Evolutionary conservation across 352 stramenopile genomes (phyloP), one percentile per base, ranked within the genome.

Genomic region (Phytophthora cryptogea): DNA sequence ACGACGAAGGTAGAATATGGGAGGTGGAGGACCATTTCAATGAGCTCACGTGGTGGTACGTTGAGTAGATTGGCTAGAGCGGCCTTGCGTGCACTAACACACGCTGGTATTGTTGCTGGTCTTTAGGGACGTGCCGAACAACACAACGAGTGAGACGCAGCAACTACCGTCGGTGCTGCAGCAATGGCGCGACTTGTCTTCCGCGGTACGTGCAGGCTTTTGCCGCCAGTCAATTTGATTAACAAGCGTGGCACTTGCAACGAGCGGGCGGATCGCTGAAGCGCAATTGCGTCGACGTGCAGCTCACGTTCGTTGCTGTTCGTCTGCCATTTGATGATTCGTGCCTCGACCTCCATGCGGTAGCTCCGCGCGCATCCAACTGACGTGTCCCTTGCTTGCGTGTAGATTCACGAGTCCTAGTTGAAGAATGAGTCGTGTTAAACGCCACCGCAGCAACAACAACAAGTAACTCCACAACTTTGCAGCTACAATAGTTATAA

Each of bases 1-100:
- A 80, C 20, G 82, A 89, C 48, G 80, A 89, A 70, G 80, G 80
- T 35, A 70, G 75, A 23, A 72, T 90, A 30, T 94, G 82, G 82
- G 84, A 94, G 57, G 72, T 94, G 9, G 84, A 90, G 23, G 67
- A 80, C 43, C 80, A 94, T 47, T 94, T 94, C 40, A 68, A 89
- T n/a, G 65, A 82, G 35, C 36, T 92, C 39, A 83, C 69, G 30
- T 80, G 73, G 54, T 92, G 83, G 83, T 92, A 70, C 32, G 68
- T 54, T 31, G 32, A 8, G 44, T 23, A 20, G 13, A 20, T 14
- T n/a, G 7, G 37, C 37, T 46, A 31, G 14, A 28, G 32, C 9
- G 27, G 20, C 17, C 35, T 11, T 59, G 32, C 10, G 32, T 36
- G 44, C 9, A 17, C 11, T 28, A 33, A 52, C 20, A 23, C 20